Conservation (phyloP, 2,329 filamentous ascomycete genomes). For the Phoma herbarum region DNA sequence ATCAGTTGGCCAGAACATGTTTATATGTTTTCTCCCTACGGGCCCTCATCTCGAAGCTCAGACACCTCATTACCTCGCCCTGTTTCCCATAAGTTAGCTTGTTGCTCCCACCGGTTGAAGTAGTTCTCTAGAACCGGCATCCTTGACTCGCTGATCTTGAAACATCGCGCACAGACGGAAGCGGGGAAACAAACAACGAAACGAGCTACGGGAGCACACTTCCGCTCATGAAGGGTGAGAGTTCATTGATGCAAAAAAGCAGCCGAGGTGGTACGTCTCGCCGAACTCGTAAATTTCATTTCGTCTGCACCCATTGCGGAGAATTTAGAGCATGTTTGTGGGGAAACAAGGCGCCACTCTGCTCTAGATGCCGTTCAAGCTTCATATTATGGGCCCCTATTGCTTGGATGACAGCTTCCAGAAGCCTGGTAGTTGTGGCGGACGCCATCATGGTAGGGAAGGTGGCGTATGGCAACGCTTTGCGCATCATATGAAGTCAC, state of each 20-base stretch:
- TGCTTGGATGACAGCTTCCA: conserved; percentile 1
- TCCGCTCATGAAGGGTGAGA: conserved; percentile 3
- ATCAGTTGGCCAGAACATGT: not conserved
- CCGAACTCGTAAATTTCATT: conserved; percentile 10
- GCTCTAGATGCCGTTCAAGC: not conserved
- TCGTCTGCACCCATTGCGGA: conserved; percentile 1
- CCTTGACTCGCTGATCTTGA: conserved; percentile 8
- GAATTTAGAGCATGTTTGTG: conserved; percentile 2
- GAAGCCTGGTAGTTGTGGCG: not conserved
- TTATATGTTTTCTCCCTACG: conserved; percentile 5
- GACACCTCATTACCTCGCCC: conserved; percentile 1
- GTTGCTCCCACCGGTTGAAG: conserved; percentile 15
- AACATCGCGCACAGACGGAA: conserved; percentile 16
- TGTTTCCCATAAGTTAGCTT: conserved; percentile 6
- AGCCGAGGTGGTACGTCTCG: not conserved
- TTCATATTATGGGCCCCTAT: not conserved
- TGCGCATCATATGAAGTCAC: conserved; percentile 2
- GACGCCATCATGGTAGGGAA: not conserved
- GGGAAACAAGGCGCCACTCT: not conserved
- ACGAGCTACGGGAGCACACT: not conserved
- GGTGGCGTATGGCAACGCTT: not conserved
- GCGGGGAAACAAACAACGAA: conserved; percentile 13
- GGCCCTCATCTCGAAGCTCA: conserved; percentile 9
- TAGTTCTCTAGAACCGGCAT: not conserved
- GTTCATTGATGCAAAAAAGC: not conserved